These are phyloP conservation scores for Coniochaeta sp. DNA, from an alignment of 2,329 filamentous ascomycete species.

Conservation along the genomic window DNA sequence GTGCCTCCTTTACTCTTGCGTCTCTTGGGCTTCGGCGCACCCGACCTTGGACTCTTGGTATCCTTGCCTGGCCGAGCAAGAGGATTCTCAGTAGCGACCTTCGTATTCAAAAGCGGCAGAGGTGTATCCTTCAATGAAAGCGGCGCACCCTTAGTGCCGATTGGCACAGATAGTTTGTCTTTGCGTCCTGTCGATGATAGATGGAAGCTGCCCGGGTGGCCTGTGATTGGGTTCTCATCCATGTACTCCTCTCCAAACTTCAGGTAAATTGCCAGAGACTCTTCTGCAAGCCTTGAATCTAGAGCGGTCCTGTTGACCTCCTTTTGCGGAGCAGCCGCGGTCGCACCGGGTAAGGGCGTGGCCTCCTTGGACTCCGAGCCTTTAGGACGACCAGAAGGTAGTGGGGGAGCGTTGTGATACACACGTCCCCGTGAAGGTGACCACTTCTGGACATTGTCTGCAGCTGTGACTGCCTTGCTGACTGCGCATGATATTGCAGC, in stretches of 20 bases:
- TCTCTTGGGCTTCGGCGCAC: constrained; percentile 33
- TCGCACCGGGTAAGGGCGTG: constrained; percentile 35
- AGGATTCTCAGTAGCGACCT: constrained; percentile 31
- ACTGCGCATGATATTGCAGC: constrained; percentile 48
- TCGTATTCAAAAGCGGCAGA: constrained; percentile 29
- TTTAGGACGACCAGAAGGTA: constrained; percentile 15
- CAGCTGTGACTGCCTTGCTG: constrained; percentile 42
- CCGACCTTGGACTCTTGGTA: constrained; percentile 34
- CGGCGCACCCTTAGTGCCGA: not conserved
- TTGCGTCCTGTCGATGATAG: constrained; percentile 54
- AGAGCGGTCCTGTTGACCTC: constrained; percentile 25
- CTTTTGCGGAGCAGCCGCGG: constrained; percentile 21
- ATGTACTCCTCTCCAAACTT: constrained; percentile 57
- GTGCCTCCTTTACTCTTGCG: constrained; percentile 36
- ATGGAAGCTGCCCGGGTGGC: constrained; percentile 58
- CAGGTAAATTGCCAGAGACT: constrained; percentile 50
- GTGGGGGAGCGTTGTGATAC: constrained; percentile 34
- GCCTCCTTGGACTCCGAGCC: constrained; percentile 33
- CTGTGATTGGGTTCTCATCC: constrained; percentile 61
- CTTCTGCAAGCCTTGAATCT: constrained; percentile 42
- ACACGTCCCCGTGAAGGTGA: constrained; percentile 44
- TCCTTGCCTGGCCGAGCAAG: constrained; percentile 25
- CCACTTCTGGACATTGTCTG: constrained; percentile 45
- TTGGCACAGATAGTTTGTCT: constrained; percentile 20
- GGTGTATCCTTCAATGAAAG: constrained; percentile 23